phyloP scores from a whole-genome alignment of 345 rosid species.

The Salix caprea region DNA sequence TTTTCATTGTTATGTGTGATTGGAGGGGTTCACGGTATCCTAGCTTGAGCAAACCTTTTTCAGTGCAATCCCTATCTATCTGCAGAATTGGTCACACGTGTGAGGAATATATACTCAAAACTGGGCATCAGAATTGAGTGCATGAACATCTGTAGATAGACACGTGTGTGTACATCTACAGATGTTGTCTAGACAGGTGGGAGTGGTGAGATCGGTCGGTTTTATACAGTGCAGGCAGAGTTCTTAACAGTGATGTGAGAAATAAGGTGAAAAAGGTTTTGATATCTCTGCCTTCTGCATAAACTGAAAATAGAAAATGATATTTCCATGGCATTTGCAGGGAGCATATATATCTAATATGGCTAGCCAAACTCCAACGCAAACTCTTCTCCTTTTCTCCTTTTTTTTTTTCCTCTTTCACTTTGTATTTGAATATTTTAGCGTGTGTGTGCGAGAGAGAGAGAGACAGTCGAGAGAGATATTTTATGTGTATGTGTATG shows the following conservation, averaged over 20 bases:
- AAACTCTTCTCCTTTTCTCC: neutral
- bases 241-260: neutral
- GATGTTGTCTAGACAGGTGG: slow-evolving; percentile 26
- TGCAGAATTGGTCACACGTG: slow-evolving; percentile 34
- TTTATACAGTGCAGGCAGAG: neutral
- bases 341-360: neutral
- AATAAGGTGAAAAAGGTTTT: slow-evolving; percentile 20
- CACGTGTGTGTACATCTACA: slow-evolving; percentile 27
- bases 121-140: slow-evolving; percentile 17
- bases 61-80: slow-evolving; percentile 7
- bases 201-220: slow-evolving; percentile 20
- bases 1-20: neutral
- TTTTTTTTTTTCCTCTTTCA: neutral
- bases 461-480: neutral
- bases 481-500: neutral
- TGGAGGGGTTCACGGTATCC: neutral
- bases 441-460: neutral
- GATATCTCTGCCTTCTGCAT: neutral
- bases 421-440: neutral
- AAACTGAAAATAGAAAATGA: slow-evolving; percentile 23
- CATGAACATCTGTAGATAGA: slow-evolving; percentile 25
- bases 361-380: slow-evolving; percentile 4
- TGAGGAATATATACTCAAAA: slow-evolving; percentile 27
- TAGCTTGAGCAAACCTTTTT: neutral
- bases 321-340: slow-evolving; percentile 19